Base-by-base conservation (phyloP, 169 alveolate species). In the Plasmodium vivax region DNA sequence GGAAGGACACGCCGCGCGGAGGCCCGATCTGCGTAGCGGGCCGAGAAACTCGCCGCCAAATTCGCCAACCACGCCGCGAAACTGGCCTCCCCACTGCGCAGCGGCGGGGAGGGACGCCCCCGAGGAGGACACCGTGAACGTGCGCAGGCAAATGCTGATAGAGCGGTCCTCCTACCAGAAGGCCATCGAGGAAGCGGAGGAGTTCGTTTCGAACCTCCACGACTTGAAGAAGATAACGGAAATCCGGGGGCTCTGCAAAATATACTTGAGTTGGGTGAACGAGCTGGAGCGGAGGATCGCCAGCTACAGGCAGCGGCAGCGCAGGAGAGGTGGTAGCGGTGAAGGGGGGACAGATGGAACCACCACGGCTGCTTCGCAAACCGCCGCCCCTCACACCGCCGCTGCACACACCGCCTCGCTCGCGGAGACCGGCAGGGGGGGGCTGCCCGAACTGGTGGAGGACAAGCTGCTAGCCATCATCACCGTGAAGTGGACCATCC, bases 401-500 rank as follows among this genome's bases (percentile, higher is more conserved):
- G 4, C 41, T 3, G 41, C 41, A 36, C 2, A 3, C 41, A 36
- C 43, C 12, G n/a, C 77, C 14, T 9, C 77, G 1, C 30, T 10
- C 1, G 5, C 3, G 1, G 77, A 30, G 0, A 68, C 9, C 27
- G n/a, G 77, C 2, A 9, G 77, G 54, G 82, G 85, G 34, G n/a
- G 83, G 47, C 56, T 84, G 34, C 94, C 94, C 3, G 93, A 82
- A 5, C 8, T 12, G 10, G 34, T 92, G 1, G 93, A 92, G 23
- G 88, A 75, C 30, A 82, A 81, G 32, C 75, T 92, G 51, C 47
- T 92, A 36, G 93, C 93, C 32, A 84, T 80, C 27, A 92, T 92
- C 19, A 95, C 98, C 1, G 97, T 96, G 14, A 93, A 94, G 79
- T 54, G 96, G 85, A 95, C 96, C 1, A 90, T 96, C 45, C 98